These are phyloP conservation scores for Sclerotinia borealis DNA, from an alignment of 2,329 filamentous ascomycete species.

Conservation along the genomic window DNA sequence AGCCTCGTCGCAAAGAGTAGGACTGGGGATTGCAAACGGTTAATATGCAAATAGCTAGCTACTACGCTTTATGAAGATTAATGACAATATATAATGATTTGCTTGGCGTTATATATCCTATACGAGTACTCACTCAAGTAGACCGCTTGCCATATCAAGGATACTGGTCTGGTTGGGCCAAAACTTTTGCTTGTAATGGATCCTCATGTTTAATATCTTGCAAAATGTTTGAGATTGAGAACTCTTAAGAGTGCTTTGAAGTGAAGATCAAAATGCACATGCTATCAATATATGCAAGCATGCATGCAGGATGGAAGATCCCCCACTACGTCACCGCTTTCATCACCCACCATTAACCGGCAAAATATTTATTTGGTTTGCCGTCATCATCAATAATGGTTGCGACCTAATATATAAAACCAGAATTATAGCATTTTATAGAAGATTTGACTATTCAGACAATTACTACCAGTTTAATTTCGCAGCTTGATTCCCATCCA, in stretches of 20 bases:
- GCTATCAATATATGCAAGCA: not conserved
- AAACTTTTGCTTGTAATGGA: not conserved
- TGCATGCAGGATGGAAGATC: not conserved
- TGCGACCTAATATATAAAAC: not conserved
- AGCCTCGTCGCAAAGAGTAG: conserved; percentile 37
- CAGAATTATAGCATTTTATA: not conserved
- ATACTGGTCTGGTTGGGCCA: not conserved
- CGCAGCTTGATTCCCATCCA: not conserved
- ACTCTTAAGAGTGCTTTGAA: not conserved
- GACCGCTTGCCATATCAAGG: not conserved
- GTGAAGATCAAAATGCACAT: not conserved
- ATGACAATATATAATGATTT: conserved; percentile 13
- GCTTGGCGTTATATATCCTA: conserved; percentile 8
- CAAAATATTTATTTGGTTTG: conserved; percentile 1
- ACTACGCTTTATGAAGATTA: conserved; percentile 11
- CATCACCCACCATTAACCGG: not conserved
- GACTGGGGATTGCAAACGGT: conserved; percentile 44
- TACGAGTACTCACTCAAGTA: too few relatives aligned
- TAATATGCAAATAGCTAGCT: conserved; percentile 6
- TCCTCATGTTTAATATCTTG: not conserved
- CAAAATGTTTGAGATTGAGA: not conserved
- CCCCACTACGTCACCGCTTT: conserved; percentile 13
- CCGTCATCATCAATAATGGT: not conserved
- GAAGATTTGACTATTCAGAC: not conserved
- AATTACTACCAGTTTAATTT: not conserved